Percentiles rank a stretch among this genome's conserved stretches.
Conservation (phyloP, 768 basidiomycete species). For the Panaeolus papilionaceus region DNA sequence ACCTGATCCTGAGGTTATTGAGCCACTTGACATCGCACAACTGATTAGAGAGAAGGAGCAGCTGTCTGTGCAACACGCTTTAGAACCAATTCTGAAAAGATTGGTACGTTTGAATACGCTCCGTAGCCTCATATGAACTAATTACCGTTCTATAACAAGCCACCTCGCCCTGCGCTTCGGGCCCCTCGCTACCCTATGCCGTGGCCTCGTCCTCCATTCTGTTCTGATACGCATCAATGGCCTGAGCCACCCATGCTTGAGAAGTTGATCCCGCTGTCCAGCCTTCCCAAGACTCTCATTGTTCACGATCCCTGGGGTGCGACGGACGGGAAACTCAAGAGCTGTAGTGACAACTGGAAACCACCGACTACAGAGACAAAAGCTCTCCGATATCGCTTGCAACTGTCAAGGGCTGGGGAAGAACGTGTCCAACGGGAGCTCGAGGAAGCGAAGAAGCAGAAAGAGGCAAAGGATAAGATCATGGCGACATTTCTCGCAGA, state of each 20-base stretch:
- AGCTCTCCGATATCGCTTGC: conserved; percentile 16
- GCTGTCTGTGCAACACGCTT: conserved; percentile 14
- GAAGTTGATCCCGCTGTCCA: conserved; percentile 31
- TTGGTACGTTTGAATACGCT: conserved; percentile 5
- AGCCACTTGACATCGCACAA: conserved; percentile 34
- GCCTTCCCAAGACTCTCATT: conserved; percentile 31
- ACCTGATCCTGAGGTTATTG: conserved; percentile 37
- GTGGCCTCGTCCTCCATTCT: conserved; percentile 49
- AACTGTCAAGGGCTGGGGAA: conserved; percentile 15
- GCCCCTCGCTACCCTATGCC: conserved; percentile 43
- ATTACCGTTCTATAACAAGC: conserved; percentile 16
- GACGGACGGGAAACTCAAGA: conserved; percentile 10
- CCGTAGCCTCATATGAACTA: background rate
- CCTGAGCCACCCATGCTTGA: conserved; percentile 26
- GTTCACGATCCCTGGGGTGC: conserved; percentile 33
- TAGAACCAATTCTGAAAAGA: conserved; percentile 12
- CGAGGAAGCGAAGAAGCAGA: background rate
- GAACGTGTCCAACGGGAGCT: background rate
- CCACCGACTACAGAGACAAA: background rate
- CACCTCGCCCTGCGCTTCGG: conserved; percentile 35
- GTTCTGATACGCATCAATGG: conserved; percentile 2
- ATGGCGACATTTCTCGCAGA: background rate
- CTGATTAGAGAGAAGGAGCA: conserved; percentile 28
- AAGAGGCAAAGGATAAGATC: background rate
- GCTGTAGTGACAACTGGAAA: background rate